Base-by-base conservation (phyloP, 306 rosid genomes). In the Quercus suber region DNA sequence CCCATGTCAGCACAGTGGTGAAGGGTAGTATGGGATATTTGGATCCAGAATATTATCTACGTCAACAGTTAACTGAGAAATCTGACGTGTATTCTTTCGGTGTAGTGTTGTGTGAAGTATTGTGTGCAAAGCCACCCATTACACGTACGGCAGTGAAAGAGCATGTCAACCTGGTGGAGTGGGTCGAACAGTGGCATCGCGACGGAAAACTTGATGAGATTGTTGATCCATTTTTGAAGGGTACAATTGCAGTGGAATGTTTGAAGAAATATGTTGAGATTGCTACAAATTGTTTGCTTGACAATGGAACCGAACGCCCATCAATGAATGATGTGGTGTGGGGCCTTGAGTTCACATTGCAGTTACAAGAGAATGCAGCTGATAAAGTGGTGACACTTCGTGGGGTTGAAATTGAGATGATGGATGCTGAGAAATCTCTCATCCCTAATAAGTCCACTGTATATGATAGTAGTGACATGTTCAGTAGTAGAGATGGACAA, bases 321-420 rank as follows among this genome's bases (percentile, higher is more conserved):
- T 65, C 71, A 5, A 65, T 65, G 71, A 65, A 65, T 19, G 71
- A 65, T 18, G 71, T 65, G 13, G 49, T 30, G 51, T 65, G 71
- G 71, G 33, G 71, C 49, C 71, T 65, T 33, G 71, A 65, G 51
- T 65, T 65, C 5, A 45, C 71, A 19, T 65, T 65, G 25, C 71
- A 65, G 1, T 33, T 65, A 14, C 71, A 65, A 8, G 71, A 65
- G 71, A 31, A 45, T 3, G 49, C 5, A 45, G 53, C 53, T 0
- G 3, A 65, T 2, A 7, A 7, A 65, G 71, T 4, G 18, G 51
- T 3, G 14, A 8, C 21, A 21, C 2, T 31, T 65, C 23, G 33
- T 31, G 69, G 5, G 43, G 41, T 25, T 28, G 43, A 30, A 30
- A 63, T 28, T 27, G 71, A 65, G 71, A 2, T 5, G 13, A 31